phyloP scores from a whole-genome alignment of 768 basidiomycete species.

The Agrocybe pediades region DNA sequence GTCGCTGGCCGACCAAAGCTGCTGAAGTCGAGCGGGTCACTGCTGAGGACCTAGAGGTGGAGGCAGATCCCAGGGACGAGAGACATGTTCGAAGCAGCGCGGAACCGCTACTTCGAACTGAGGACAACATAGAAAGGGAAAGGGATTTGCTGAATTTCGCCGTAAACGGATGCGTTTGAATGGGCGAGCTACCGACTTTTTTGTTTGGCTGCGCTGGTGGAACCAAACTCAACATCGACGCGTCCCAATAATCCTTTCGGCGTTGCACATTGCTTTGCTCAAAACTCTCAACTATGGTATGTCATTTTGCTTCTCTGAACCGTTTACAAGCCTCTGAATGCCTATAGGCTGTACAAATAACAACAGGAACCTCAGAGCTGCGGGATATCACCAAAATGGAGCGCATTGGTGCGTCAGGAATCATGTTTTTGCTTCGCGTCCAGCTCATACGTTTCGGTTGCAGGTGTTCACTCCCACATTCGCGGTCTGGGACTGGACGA shows the following conservation, averaged over 20 bases:
- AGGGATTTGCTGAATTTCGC: slow-evolving; percentile 9
- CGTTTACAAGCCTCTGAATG: neutral
- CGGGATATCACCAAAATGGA: slow-evolving; percentile 92
- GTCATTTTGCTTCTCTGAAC: neutral
- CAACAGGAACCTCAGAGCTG: slow-evolving; percentile 76
- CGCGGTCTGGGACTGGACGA: slow-evolving; percentile 94
- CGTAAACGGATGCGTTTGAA: slow-evolving; percentile 20
- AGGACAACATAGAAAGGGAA: slow-evolving; percentile 41
- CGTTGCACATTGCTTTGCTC: slow-evolving; percentile 5
- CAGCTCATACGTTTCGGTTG: slow-evolving; percentile 7
- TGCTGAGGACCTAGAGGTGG: slow-evolving; percentile 13
- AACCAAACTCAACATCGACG: slow-evolving; percentile 18
- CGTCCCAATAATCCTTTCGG: too few species aligned
- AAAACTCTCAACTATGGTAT: slow-evolving; percentile 20
- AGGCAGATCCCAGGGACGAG: slow-evolving; percentile 10
- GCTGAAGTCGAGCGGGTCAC: slow-evolving; percentile 16
- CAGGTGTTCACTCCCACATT: slow-evolving; percentile 93
- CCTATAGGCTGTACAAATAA: slow-evolving; percentile 65
- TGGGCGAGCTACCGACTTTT: slow-evolving; percentile 8
- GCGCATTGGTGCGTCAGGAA: slow-evolving; percentile 67
- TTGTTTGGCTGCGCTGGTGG: slow-evolving; percentile 20
- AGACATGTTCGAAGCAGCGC: slow-evolving; percentile 40
- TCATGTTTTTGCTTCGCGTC: neutral
- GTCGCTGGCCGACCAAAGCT: slow-evolving; percentile 11
- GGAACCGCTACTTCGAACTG: slow-evolving; percentile 39